Evolutionary conservation across 2,329 filamentous ascomycete genomes (phyloP).

Genomic region (Zymoseptoria tritici): DNA sequence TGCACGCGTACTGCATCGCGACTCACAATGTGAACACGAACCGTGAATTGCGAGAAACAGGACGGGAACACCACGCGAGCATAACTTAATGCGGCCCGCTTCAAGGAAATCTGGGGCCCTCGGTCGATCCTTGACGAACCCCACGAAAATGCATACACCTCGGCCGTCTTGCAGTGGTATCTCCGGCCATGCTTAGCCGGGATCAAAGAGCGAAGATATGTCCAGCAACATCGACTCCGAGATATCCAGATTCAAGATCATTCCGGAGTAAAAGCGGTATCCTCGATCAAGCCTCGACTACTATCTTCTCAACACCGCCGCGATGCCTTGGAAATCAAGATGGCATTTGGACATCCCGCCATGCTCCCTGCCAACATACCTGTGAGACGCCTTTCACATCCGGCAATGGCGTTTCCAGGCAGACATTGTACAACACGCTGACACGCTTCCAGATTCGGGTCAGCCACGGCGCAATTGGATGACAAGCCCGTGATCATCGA

Average conservation of each 20-base stretch:
- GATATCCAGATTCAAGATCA: not conserved
- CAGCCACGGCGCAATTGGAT: constrained; percentile 34
- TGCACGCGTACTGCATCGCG: not conserved
- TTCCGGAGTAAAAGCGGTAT: no score
- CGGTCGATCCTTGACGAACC: not conserved
- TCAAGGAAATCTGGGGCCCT: not conserved
- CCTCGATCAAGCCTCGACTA: not conserved
- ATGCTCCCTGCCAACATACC: constrained; percentile 39
- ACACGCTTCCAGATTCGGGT: constrained; percentile 34
- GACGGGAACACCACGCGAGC: not conserved
- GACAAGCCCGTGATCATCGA: constrained; percentile 52
- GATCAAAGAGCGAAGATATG: not conserved
- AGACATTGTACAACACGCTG: not conserved
- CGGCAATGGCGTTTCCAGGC: not conserved
- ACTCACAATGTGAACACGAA: not conserved
- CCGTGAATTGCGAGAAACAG: not conserved
- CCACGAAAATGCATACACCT: not conserved
- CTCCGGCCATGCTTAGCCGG: not conserved
- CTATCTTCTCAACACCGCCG: not conserved
- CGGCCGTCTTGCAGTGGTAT: not conserved
- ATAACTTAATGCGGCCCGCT: not conserved
- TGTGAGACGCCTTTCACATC: constrained; percentile 19
- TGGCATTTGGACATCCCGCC: constrained; percentile 42
- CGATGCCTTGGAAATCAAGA: constrained; percentile 47
- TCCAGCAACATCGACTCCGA: not conserved